These are phyloP conservation scores for Pestalotiopsis sp. DNA, from an alignment of 2,329 filamentous ascomycete genomes.

Conservation along the genomic window DNA sequence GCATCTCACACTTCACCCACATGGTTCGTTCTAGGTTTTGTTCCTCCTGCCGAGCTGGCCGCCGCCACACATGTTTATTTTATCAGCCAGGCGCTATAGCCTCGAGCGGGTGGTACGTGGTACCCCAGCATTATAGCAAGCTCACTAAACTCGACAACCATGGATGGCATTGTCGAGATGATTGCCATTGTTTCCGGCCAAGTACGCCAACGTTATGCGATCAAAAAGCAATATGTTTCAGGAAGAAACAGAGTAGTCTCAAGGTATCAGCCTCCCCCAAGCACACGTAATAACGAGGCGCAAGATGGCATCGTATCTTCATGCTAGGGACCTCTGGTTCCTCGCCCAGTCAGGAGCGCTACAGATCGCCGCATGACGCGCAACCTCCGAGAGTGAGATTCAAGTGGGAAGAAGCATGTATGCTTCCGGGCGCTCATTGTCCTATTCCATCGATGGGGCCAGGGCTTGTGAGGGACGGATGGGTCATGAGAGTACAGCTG, in stretches of 20 bases:
- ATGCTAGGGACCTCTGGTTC: neutral
- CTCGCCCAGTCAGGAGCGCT: constrained; percentile 15
- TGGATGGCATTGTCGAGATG: constrained; percentile 4
- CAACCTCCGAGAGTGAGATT: constrained; percentile 17
- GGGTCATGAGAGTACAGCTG: constrained; percentile 18
- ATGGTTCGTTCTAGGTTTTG: constrained; percentile 22
- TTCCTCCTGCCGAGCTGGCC: constrained; percentile 8
- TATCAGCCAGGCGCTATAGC: constrained; percentile 26
- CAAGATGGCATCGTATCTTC: constrained; percentile 11
- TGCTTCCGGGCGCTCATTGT: constrained; percentile 24
- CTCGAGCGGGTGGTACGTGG: constrained; percentile 8
- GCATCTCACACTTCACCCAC: constrained; percentile 28
- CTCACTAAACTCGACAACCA: neutral
- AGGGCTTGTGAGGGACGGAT: neutral
- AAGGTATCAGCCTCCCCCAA: constrained; percentile 12
- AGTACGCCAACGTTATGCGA: constrained; percentile 11
- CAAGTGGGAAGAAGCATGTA: constrained; percentile 35
- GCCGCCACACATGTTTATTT: constrained; percentile 17
- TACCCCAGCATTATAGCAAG: neutral
- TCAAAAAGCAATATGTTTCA: constrained; percentile 14
- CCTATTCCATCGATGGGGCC: constrained; percentile 19
- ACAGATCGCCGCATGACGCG: constrained; percentile 6
- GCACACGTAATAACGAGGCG: constrained; percentile 14
- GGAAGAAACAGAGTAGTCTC: constrained; percentile 10
- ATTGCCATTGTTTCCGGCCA: constrained; percentile 9